A percentile compares a stretch with the other conserved stretches of the same genome.
phyloP scores from a whole-genome alignment of 208 protist species.

The Trypanosoma avium region DNA sequence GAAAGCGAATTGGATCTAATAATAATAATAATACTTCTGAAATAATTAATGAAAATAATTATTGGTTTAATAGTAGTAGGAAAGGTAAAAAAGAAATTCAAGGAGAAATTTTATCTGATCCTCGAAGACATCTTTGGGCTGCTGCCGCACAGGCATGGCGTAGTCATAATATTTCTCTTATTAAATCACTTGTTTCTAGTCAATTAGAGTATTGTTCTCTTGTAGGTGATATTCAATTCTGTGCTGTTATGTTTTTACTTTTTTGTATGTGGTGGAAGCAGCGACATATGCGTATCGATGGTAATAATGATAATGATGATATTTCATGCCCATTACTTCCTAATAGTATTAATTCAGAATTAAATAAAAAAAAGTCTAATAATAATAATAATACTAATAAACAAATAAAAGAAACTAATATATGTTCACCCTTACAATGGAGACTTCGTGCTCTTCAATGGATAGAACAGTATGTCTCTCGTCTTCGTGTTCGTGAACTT shows the following conservation, averaged over 20 bases:
- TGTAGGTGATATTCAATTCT: constrained; percentile 83
- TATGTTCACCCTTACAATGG: constrained; percentile 52
- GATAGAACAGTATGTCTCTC: constrained; percentile 73
- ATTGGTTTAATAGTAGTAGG: too few relatives aligned
- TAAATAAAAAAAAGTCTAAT: not conserved
- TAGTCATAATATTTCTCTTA: constrained; percentile 50
- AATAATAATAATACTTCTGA: too few relatives aligned
- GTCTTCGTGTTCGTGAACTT: constrained; percentile 56
- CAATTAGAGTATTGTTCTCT: constrained; percentile 78
- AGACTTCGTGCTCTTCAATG: constrained; percentile 79
- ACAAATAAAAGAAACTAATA: not conserved
- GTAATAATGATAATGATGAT: too few relatives aligned
- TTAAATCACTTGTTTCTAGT: constrained; percentile 47
- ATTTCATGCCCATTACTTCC: constrained; percentile 27
- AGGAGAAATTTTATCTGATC: constrained; percentile 27
- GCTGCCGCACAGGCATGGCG: constrained; percentile 63
- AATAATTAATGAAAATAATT: too few relatives aligned
- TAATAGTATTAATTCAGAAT: too few relatives aligned
- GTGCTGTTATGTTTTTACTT: constrained; percentile 71
- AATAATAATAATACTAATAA: not conserved
- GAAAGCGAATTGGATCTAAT: too few relatives aligned
- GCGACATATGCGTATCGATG: constrained; percentile 36
- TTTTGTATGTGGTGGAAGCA: constrained; percentile 83
- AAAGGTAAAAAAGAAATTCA: not conserved
- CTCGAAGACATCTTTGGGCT: constrained; percentile 65